Percentiles rank a stretch among this genome's conserved stretches.
phyloP scores from a whole-genome alignment of 75 land plant genomes.

The Picea sitchensis region DNA sequence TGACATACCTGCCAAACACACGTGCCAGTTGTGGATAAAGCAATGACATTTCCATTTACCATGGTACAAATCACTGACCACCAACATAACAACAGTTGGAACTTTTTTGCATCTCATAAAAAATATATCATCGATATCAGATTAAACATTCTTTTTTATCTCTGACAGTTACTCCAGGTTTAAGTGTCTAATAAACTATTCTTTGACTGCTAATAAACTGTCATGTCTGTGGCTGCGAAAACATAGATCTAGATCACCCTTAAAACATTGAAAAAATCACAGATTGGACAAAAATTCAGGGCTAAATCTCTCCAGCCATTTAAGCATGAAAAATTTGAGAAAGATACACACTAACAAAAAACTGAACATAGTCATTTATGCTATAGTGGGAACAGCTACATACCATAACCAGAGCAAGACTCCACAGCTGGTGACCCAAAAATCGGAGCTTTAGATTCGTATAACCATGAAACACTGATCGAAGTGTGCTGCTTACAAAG shows the following conservation, averaged over 20 bases:
- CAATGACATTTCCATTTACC: constrained; percentile 67
- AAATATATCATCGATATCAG: constrained; percentile 2
- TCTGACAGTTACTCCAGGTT: no score
- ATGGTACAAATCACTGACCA: constrained; percentile 65
- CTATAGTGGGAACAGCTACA: neutral
- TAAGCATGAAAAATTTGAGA: neutral
- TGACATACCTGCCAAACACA: constrained; percentile 63
- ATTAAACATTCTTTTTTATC: no score
- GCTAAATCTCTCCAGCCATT: neutral
- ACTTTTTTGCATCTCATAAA: neutral
- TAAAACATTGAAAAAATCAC: no score
- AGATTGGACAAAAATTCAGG: neutral
- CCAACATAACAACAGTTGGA: neutral
- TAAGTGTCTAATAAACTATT: no score
- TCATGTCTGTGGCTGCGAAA: no score
- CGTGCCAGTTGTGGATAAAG: constrained; percentile 42
- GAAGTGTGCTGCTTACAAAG: constrained; percentile 27
- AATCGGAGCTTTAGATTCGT: constrained; percentile 54
- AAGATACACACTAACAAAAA: neutral
- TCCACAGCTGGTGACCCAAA: constrained; percentile 66
- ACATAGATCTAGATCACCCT: no score
- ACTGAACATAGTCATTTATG: neutral
- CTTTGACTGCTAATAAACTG: no score
- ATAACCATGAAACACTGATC: constrained; percentile 39
- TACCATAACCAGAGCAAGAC: constrained; percentile 51